Conservation (phyloP, 2,329 filamentous ascomycete genomes). For the Geosmithia morbida region DNA sequence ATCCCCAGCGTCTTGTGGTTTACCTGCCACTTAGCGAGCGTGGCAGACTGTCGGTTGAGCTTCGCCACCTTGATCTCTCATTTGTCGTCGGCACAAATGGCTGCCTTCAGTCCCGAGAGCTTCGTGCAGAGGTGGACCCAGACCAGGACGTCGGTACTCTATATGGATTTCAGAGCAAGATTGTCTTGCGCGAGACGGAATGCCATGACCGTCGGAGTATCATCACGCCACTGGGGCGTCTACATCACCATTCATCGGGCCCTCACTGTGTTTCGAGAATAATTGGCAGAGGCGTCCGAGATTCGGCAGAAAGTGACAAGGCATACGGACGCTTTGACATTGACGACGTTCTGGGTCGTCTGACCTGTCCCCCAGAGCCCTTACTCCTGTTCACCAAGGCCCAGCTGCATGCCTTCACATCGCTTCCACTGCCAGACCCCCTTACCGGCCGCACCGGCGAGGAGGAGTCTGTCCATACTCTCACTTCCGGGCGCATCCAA, state of each 20-base stretch:
- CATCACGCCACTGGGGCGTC: not conserved
- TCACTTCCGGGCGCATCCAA: conserved; percentile 16
- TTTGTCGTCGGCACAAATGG: not conserved
- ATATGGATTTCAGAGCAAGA: not conserved
- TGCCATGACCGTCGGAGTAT: not conserved
- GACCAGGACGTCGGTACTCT: not conserved
- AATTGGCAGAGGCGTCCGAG: not conserved
- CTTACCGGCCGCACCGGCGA: conserved; percentile 33
- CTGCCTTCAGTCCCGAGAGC: not conserved
- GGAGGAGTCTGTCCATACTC: conserved; percentile 33
- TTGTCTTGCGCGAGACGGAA: not conserved
- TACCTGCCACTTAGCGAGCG: not conserved
- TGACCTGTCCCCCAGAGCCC: conserved; percentile 41
- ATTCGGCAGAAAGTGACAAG: not conserved
- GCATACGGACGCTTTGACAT: conserved; percentile 29
- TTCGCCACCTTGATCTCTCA: not conserved
- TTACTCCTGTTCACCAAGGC: conserved; percentile 40
- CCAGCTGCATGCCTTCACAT: conserved; percentile 35
- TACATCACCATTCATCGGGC: not conserved
- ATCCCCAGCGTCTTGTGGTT: not conserved
- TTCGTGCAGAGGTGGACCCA: not conserved
- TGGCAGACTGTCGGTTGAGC: not conserved
- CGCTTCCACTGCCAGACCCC: conserved; percentile 29
- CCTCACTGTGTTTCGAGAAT: not conserved
- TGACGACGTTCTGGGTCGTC: conserved; percentile 30